Conservation (phyloP, 83 land plant species). For the Picea mariana region DNA sequence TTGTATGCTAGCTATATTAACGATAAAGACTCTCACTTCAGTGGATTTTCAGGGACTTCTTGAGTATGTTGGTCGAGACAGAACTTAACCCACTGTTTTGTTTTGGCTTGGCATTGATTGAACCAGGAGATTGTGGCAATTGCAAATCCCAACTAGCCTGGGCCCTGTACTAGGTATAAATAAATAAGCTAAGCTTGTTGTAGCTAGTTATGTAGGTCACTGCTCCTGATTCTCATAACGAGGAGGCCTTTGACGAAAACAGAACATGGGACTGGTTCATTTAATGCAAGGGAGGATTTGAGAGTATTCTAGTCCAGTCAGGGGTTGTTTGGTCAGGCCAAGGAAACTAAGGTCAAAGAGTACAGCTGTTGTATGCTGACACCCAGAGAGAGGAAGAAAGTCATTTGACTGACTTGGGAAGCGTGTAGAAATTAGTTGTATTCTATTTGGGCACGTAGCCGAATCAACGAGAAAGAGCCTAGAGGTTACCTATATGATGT, state of each 20-base stretch:
- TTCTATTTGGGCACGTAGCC: neutral
- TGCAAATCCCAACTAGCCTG: neutral
- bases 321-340: too few relatives aligned
- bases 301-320: neutral
- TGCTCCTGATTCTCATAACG: neutral
- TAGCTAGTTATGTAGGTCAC: too few relatives aligned
- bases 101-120: neutral
- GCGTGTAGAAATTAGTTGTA: neutral
- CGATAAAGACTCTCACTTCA: too few relatives aligned
- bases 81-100: neutral
- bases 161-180: too few relatives aligned
- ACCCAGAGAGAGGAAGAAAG: too few relatives aligned
- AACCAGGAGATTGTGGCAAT: neutral
- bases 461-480: too few relatives aligned
- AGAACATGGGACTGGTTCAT: too few relatives aligned
- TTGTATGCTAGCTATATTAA: neutral
- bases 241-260: neutral
- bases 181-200: too few relatives aligned
- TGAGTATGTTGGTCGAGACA: too few relatives aligned
- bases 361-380: neutral
- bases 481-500: too few relatives aligned
- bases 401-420: neutral
- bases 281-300: too few relatives aligned
- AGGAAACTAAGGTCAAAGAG: neutral
- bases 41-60: too few relatives aligned